phyloP scores from a whole-genome alignment of 192 early-diverging fungal genomes.

The Podila clonocystis region DNA sequence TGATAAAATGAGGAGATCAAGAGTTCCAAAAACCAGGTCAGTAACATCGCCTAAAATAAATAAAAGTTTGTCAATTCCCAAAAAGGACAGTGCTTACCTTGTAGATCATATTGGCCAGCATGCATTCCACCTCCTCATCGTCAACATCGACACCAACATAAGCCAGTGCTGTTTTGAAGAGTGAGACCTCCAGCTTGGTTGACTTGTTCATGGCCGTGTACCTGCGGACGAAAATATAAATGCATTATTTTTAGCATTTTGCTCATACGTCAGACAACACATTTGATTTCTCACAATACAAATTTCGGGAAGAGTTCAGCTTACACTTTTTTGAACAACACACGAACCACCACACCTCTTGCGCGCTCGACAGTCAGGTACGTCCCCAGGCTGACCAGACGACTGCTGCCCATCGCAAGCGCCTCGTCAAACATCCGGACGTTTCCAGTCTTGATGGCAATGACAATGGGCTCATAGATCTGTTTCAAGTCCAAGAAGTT shows the following conservation, averaged over 20 bases:
- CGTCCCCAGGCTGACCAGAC: slow-evolving; percentile 73
- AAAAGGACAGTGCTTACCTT: slow-evolving; percentile 59
- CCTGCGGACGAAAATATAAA: slow-evolving; percentile 30
- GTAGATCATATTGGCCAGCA: slow-evolving; percentile 90
- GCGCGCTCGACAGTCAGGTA: slow-evolving; percentile 87
- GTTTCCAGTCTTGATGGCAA: slow-evolving; percentile 79
- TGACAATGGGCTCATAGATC: slow-evolving; percentile 72
- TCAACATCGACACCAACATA: slow-evolving; percentile 65
- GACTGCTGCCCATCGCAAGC: slow-evolving; percentile 63
- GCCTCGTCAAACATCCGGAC: slow-evolving; percentile 77
- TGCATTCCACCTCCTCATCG: slow-evolving; percentile 83
- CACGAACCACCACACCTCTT: slow-evolving; percentile 75
- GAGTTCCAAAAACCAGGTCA: neutral
- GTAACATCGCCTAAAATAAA: neutral
- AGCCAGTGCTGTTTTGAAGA: slow-evolving; percentile 73
- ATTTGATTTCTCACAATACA: neutral
- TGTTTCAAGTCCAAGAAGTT: slow-evolving; percentile 66
- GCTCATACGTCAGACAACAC: too few relatives aligned
- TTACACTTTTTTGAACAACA: slow-evolving; percentile 84
- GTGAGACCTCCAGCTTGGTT: slow-evolving; percentile 67
- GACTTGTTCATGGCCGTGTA: slow-evolving; percentile 59
- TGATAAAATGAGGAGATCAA: neutral
- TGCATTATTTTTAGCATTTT: neutral
- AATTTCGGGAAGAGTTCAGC: slow-evolving; percentile 14
- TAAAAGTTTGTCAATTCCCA: neutral